phyloP scores from a whole-genome alignment of 768 basidiomycete genomes.

The Dentipellis fragilis region DNA sequence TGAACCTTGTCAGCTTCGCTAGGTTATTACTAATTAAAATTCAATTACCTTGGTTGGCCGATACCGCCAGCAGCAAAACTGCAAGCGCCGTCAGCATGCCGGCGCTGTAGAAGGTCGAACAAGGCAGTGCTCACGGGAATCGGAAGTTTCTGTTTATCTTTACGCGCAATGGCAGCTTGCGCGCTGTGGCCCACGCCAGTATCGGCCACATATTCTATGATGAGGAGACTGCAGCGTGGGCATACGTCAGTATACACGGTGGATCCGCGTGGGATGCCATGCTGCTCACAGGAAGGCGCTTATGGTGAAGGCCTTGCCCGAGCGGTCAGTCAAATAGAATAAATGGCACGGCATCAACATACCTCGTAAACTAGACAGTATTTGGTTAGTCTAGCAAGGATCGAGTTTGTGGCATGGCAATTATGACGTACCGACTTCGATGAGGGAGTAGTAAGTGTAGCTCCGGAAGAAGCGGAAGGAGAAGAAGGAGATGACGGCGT shows the following conservation, averaged over 20 bases:
- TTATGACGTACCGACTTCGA: conserved; percentile 33
- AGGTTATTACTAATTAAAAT: background rate
- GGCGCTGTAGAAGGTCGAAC: background rate
- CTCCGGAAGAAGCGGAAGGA: conserved; percentile 77
- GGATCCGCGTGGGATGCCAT: background rate
- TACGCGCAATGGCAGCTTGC: conserved; percentile 59
- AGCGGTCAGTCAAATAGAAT: background rate
- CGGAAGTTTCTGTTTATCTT: conserved; percentile 68
- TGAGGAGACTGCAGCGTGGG: conserved; percentile 41
- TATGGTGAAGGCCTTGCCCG: conserved; percentile 60
- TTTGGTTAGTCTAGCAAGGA: background rate
- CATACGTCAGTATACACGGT: background rate
- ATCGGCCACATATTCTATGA: conserved; percentile 78
- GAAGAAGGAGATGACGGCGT: conserved; percentile 76
- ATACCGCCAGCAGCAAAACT: conserved; percentile 80
- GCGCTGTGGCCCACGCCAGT: conserved; percentile 55
- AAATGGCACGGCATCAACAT: background rate
- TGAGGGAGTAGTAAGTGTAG: conserved; percentile 56
- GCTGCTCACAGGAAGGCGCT: conserved; percentile 74
- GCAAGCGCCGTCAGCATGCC: background rate
- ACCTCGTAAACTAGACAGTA: conserved; percentile 56
- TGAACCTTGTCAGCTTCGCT: conserved; percentile 8
- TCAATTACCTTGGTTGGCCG: conserved; percentile 61
- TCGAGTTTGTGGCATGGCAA: background rate
- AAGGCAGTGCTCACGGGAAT: conserved; percentile 39